These are phyloP conservation scores for Trichosanthes cucumerina DNA, from an alignment of 306 rosid genomes.

Conservation along the genomic window DNA sequence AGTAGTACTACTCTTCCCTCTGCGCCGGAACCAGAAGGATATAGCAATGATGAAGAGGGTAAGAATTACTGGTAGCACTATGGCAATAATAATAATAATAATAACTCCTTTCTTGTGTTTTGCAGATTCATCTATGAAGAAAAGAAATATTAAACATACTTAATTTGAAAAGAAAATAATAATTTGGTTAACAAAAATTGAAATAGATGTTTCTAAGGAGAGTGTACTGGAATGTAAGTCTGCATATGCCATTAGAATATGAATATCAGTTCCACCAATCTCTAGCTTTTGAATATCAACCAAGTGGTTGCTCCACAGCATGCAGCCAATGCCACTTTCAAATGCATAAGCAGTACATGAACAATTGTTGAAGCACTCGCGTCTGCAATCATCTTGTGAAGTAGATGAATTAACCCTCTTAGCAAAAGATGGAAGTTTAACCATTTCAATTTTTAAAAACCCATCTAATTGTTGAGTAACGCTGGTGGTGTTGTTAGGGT, in stretches of 20 bases:
- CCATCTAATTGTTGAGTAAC: neutral
- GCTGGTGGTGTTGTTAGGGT: neutral
- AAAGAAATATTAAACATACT: neutral
- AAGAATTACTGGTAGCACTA: neutral
- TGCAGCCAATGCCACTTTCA: constrained; percentile 27
- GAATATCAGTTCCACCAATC: neutral
- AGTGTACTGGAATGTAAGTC: neutral
- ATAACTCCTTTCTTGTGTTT: neutral
- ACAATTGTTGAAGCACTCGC: constrained; percentile 29
- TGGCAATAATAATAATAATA: neutral
- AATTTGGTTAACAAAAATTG: neutral
- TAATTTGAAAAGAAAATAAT: too few relatives aligned
- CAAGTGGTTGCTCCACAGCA: constrained; percentile 28
- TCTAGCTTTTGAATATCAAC: constrained; percentile 16
- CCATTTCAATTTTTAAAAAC: neutral
- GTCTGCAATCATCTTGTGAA: constrained; percentile 16
- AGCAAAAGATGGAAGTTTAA: constrained; percentile 23
- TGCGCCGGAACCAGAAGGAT: neutral
- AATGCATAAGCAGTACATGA: constrained; percentile 40
- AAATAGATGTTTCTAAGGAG: neutral
- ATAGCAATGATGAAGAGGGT: neutral
- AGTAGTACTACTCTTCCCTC: neutral
- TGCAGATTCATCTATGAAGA: neutral
- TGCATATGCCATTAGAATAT: neutral
- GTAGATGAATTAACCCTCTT: neutral